Evolutionary conservation across 805 yeast genomes (phyloP).

Genomic region (Kodamaea kakaduensis): DNA sequence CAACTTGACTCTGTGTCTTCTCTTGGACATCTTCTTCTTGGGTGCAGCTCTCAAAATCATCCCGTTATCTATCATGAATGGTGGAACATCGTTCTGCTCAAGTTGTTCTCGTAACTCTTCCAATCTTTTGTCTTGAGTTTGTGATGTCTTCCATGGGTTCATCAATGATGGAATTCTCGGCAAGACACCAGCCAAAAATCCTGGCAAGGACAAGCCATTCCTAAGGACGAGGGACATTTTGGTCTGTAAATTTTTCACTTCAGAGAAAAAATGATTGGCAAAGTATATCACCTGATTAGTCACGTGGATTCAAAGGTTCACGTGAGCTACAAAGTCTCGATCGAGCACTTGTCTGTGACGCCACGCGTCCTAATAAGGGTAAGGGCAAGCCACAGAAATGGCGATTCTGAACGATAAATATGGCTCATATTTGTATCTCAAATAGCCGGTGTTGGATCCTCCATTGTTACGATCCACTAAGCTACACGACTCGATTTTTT

Average conservation of each 20-base stretch:
- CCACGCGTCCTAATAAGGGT: too few species aligned
- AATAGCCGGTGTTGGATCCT: too few species aligned
- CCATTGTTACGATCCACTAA: slow-evolving; percentile 1
- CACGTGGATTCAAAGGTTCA: too few species aligned
- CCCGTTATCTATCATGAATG: slow-evolving; percentile 60
- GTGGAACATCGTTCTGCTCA: slow-evolving; percentile 30
- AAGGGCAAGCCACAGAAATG: too few species aligned
- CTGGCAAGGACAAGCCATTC: slow-evolving; percentile 6
- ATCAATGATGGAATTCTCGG: slow-evolving; percentile 12
- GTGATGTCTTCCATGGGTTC: slow-evolving; percentile 4
- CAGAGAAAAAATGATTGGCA: slow-evolving; percentile 1
- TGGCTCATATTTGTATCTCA: too few species aligned
- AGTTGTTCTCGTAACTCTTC: slow-evolving; percentile 39
- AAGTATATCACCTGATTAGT: too few species aligned
- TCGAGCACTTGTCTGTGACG: too few species aligned
- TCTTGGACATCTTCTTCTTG: slow-evolving; percentile 86
- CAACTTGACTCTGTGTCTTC: slow-evolving; percentile 78
- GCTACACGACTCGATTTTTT: slow-evolving; percentile 5
- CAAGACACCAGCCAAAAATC: slow-evolving; percentile 9
- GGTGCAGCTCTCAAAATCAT: slow-evolving; percentile 79
- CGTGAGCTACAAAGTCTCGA: too few species aligned
- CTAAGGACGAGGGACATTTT: slow-evolving; percentile 8
- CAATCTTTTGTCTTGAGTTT: slow-evolving; percentile 22
- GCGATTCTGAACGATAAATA: too few species aligned
- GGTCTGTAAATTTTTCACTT: slow-evolving; percentile 1